Percentiles rank a stretch among this genome's conserved stretches.
Evolutionary conservation across 148 eudicot species (phyloP).

Genomic region (Amaranthus palmeri): DNA sequence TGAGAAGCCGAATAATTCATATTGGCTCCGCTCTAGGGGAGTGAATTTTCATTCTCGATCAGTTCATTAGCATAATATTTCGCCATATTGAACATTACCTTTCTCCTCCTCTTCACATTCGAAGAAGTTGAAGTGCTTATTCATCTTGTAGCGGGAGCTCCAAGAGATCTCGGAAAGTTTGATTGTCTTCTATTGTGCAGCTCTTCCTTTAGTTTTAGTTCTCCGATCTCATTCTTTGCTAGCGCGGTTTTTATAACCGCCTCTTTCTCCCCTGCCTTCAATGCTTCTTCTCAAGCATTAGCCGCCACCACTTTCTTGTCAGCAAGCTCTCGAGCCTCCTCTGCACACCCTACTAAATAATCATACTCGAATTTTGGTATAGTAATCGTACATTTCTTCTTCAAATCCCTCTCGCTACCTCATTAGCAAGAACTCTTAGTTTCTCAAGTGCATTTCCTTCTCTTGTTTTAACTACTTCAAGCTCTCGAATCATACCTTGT

Average conservation of each 20-base stretch:
- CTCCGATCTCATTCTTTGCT: slow-evolving; percentile 31
- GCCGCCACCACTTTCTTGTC: slow-evolving; percentile 86
- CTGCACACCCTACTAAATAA: slow-evolving; percentile 63
- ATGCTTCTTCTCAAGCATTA: slow-evolving; percentile 66
- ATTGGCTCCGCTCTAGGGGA: slow-evolving; percentile 19
- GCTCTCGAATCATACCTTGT: slow-evolving; percentile 49
- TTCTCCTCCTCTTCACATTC: slow-evolving; percentile 46
- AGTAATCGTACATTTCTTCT: slow-evolving; percentile 43
- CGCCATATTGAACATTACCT: slow-evolving; percentile 42
- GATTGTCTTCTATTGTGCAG: slow-evolving; percentile 35
- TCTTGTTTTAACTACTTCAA: slow-evolving; percentile 46
- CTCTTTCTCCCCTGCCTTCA: slow-evolving; percentile 64
- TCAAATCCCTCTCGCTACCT: slow-evolving; percentile 53
- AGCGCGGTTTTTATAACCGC: slow-evolving; percentile 39
- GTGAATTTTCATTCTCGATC: slow-evolving; percentile 22
- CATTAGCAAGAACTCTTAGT: slow-evolving; percentile 46
- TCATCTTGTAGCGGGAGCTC: slow-evolving; percentile 45
- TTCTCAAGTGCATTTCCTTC: slow-evolving; percentile 62
- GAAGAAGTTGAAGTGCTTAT: slow-evolving; percentile 38
- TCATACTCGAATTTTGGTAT: slow-evolving; percentile 80
- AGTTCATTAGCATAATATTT: slow-evolving; percentile 45
- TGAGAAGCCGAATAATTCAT: background rate
- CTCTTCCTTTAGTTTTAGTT: slow-evolving; percentile 41
- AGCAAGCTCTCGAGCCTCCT: slow-evolving; percentile 56
- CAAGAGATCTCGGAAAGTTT: slow-evolving; percentile 36